Evolutionary conservation across 345 rosid genomes (phyloP), one percentile per base, ranked within the genome.

Genomic region (Ceriops zippeliana): DNA sequence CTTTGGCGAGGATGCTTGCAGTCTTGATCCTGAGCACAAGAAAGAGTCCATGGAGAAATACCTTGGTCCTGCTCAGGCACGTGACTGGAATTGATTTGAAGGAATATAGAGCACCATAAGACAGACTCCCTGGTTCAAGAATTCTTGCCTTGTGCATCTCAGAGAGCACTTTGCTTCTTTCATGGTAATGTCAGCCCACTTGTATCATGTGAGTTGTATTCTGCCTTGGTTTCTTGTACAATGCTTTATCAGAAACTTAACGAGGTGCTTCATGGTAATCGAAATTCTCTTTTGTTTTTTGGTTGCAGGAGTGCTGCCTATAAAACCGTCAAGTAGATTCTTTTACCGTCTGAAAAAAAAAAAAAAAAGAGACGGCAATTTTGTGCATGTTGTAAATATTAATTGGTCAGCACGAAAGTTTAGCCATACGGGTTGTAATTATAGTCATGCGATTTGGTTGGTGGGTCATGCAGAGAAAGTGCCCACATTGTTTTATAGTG

Each of bases 41-140:
- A 90, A 88, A 77, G 99, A 95, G 78, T 95, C 96, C n/a, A 87
- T 90, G 88, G 96, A 95, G 83, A 95, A 95, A 74, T 95, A 95
- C 80, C 77, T 85, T 69, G 99, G 93, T 66, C 93, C 96, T 22
- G 64, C 81, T 67, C 78, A 73, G 67, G 80, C 80, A 5, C 73
- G 61, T 35, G 82, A 82, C 42, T 70, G 70, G 65, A 75, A 80
- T 65, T 71, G 77, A 76, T 73, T 52, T 19, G 20, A 9, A 61
- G 30, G 27, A 27, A 11, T 27, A 46, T n/a, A 49, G 19, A 19
- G 47, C 37, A 31, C 49, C 56, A 9, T 24, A 26, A 52, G n/a
- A 20, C 62, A 34, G 28, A 49, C 26, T 17, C 30, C 5, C 28
- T 56, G 59, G 47, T 32, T 11, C 20, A 38, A 15, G 52, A 9